Evolutionary conservation across 192 early-diverging fungal species (phyloP).

Genomic region (Linnemannia schmuckeri): DNA sequence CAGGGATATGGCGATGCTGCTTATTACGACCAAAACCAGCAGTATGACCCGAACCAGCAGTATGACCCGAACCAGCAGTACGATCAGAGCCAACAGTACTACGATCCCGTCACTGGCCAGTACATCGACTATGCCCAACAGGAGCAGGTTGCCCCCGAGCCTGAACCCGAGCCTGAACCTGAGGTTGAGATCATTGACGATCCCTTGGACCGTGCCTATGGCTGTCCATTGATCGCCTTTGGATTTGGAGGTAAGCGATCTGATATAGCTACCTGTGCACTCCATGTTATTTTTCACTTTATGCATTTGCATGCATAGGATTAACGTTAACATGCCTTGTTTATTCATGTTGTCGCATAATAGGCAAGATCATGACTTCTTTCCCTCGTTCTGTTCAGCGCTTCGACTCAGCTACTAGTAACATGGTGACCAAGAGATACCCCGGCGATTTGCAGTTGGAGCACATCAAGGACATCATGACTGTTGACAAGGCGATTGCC

Average conservation of each 20-base stretch:
- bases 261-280: not conserved
- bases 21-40: slow-evolving; percentile 44
- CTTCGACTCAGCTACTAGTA: slow-evolving; percentile 29
- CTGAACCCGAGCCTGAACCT: slow-evolving; percentile 37
- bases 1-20: slow-evolving; percentile 35
- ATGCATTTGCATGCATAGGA: not conserved
- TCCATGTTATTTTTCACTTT: not conserved
- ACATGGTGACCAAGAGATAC: slow-evolving; percentile 52
- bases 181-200: slow-evolving; percentile 44
- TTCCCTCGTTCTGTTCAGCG: slow-evolving; percentile 74
- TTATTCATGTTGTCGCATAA: not conserved
- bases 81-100: not conserved
- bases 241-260: slow-evolving; percentile 74
- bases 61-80: not conserved
- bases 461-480: slow-evolving; percentile 61
- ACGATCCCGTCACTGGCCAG: slow-evolving; percentile 34
- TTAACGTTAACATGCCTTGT: not conserved
- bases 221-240: slow-evolving; percentile 75
- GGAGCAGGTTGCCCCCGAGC: slow-evolving; percentile 30
- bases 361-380: slow-evolving; percentile 71
- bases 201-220: slow-evolving; percentile 59
- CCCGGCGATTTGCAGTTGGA: slow-evolving; percentile 65
- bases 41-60: not conserved
- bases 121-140: slow-evolving; percentile 44
- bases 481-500: slow-evolving; percentile 39